These are phyloP conservation scores for Lactuca sativa DNA, from an alignment of 129 eudicot genomes.

Conservation along the genomic window DNA sequence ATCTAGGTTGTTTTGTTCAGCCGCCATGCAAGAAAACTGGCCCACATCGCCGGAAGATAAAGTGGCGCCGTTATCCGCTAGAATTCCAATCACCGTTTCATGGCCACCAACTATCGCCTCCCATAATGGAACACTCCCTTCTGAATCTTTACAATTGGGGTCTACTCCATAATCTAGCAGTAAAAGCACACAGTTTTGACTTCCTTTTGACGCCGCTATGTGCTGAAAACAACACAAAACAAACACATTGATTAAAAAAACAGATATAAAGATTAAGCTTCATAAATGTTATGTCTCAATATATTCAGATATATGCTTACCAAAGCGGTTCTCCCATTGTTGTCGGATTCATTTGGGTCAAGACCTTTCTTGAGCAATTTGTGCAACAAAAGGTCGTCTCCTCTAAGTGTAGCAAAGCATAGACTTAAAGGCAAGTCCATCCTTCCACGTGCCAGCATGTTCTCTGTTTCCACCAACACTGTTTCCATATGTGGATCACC, in stretches of 20 bases:
- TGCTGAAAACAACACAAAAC: constrained; percentile 57
- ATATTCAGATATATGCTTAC: no score
- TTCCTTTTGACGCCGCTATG: constrained; percentile 92
- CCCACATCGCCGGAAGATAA: constrained; percentile 66
- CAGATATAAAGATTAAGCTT: no score
- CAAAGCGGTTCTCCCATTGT: constrained; percentile 79
- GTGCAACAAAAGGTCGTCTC: constrained; percentile 68
- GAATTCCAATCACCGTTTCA: constrained; percentile 40
- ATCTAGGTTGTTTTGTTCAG: constrained; percentile 60
- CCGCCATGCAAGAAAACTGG: constrained; percentile 69
- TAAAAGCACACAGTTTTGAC: constrained; percentile 79
- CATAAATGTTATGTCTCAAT: no score
- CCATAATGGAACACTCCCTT: constrained; percentile 91
- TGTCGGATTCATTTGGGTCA: constrained; percentile 89
- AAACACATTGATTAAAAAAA: not conserved
- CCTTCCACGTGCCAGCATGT: constrained; percentile 75
- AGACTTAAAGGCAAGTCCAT: constrained; percentile 87
- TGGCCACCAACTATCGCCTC: constrained; percentile 73
- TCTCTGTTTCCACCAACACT: constrained; percentile 58
- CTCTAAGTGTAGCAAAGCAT: constrained; percentile 83
- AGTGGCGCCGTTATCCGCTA: constrained; percentile 65
- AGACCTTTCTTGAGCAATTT: constrained; percentile 77
- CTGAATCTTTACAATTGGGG: constrained; percentile 77
- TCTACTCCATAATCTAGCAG: constrained; percentile 87
- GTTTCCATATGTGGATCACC: constrained; percentile 56